A percentile compares a stretch with the other conserved stretches of the same genome.
These are phyloP conservation scores for Astraeus odoratus DNA, from an alignment of 768 basidiomycete species.

Conservation along the genomic window DNA sequence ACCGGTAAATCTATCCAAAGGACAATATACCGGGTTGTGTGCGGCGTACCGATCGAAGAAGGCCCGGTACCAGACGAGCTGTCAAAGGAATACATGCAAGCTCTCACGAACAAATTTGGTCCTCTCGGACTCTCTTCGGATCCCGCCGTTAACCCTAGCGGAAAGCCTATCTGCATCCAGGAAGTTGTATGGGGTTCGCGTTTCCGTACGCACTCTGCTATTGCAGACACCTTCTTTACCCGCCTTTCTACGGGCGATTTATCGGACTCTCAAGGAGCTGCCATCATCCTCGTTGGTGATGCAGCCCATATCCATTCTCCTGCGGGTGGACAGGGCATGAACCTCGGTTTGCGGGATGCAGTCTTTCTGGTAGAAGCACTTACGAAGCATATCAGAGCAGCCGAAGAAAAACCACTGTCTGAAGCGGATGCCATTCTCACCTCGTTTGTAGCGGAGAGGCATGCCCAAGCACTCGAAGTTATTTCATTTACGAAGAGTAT, in stretches of 20 bases:
- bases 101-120: conserved; percentile 34
- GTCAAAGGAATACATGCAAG: conserved; percentile 36
- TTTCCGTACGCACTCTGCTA: conserved; percentile 39
- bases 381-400: conserved; percentile 26
- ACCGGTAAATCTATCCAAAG: conserved; percentile 5
- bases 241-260: conserved; percentile 16
- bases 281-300: conserved; percentile 32
- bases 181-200: conserved; percentile 40
- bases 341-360: conserved; percentile 49
- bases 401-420: conserved; percentile 4
- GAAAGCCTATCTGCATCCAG: conserved; percentile 27
- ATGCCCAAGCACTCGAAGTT: conserved; percentile 34
- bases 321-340: conserved; percentile 52
- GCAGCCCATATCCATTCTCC: conserved; percentile 51
- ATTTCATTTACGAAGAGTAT: conserved; percentile 37
- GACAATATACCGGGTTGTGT: conserved; percentile 34
- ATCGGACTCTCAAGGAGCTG: conserved; percentile 9
- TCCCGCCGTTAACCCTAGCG: conserved; percentile 25
- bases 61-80: conserved; percentile 34
- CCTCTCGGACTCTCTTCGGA: conserved; percentile 29
- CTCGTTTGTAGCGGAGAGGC: conserved; percentile 31
- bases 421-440: conserved; percentile 28
- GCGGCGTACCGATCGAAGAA: conserved; percentile 28
- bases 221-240: conserved; percentile 34
- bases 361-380: conserved; percentile 39